These are phyloP conservation scores for Macroventuria anomochaeta DNA, from an alignment of 2,329 filamentous ascomycete species.

Conservation along the genomic window DNA sequence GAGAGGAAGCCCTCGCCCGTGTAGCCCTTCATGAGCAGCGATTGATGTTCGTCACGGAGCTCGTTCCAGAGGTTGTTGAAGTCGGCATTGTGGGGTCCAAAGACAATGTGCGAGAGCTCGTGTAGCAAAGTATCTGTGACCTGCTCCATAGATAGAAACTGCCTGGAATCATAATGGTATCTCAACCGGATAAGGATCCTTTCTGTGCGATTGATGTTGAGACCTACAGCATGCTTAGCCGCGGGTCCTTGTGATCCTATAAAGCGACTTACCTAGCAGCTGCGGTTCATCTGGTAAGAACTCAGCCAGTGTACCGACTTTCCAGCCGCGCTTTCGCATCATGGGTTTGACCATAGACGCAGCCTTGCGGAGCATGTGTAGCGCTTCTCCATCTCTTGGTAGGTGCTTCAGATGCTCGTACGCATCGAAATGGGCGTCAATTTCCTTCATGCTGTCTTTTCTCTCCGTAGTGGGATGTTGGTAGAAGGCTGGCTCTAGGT, in stretches of 20 bases:
- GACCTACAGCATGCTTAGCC: slow-evolving; percentile 52
- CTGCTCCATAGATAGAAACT: slow-evolving; percentile 81
- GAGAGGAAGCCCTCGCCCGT: slow-evolving; percentile 89
- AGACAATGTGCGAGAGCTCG: slow-evolving; percentile 86
- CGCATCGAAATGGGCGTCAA: slow-evolving; percentile 56
- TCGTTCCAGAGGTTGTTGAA: slow-evolving; percentile 92
- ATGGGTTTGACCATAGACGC: slow-evolving; percentile 92
- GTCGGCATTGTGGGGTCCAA: slow-evolving; percentile 79
- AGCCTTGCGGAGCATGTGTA: slow-evolving; percentile 73
- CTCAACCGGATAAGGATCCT: slow-evolving; percentile 85
- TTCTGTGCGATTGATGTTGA: slow-evolving; percentile 79
- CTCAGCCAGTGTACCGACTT: slow-evolving; percentile 78
- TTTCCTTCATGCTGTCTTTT: slow-evolving; percentile 49
- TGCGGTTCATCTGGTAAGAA: slow-evolving; percentile 80
- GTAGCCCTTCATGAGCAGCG: slow-evolving; percentile 79
- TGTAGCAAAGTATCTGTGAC: slow-evolving; percentile 92
- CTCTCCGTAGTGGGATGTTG: neutral
- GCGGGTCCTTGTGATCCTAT: neutral
- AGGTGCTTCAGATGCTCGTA: slow-evolving; percentile 58
- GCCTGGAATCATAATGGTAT: slow-evolving; percentile 72
- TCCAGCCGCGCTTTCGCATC: slow-evolving; percentile 87
- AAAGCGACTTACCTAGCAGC: slow-evolving; percentile 65
- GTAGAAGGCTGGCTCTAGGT: neutral
- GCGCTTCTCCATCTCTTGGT: slow-evolving; percentile 53
- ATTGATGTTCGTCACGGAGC: slow-evolving; percentile 82